Evolutionary conservation across 257 asterid genomes (phyloP), one percentile per base, ranked within the genome.

Genomic region (Capsicum chinense): DNA sequence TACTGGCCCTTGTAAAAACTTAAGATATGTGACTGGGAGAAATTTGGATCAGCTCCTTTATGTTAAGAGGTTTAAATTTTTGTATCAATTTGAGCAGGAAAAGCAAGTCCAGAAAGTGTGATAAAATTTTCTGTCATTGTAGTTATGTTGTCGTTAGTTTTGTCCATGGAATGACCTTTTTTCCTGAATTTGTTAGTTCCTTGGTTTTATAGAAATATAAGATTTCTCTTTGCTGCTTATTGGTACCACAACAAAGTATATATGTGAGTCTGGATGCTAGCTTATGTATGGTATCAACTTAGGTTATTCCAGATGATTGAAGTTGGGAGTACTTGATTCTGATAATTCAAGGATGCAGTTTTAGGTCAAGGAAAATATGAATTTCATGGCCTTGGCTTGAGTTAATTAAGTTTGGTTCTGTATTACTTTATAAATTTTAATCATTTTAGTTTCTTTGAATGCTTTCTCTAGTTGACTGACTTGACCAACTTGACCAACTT

Each of bases 311-410:
- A 66, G n/a, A 66, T 66, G 47, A 33, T 33, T 37, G 11, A n/a
- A 66, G n/a, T 66, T 66, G 12, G 47, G 73, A 66, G 73, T 33
- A 7, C 73, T 33, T 37, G n/a, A 33, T 63, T 66, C 10, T 33
- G n/a, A 47, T 66, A 33, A 66, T 66, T 66, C n/a, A 33, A 66
- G n/a, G 73, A 66, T 66, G 73, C 16, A 67, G 76, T 67, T 67
- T 67, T 10, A 21, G 69, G 69, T 63, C 15, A 9, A 67, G 9
- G 21, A 15, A 69, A 39, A 42, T 14, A 7, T 69, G 76, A 39
- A 39, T 68, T 3, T 47, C 56, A 15, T 69, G 56, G 79, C 54
- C 15, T 39, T 69, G 79, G n/a, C 76, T 35, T 67, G 78, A 69
- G 48, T 69, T 68, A 16, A 39, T 69, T 47, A 16, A 68, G 78